Conservation (phyloP, 2,329 filamentous ascomycete species). For the Pseudocercospora ulei region DNA sequence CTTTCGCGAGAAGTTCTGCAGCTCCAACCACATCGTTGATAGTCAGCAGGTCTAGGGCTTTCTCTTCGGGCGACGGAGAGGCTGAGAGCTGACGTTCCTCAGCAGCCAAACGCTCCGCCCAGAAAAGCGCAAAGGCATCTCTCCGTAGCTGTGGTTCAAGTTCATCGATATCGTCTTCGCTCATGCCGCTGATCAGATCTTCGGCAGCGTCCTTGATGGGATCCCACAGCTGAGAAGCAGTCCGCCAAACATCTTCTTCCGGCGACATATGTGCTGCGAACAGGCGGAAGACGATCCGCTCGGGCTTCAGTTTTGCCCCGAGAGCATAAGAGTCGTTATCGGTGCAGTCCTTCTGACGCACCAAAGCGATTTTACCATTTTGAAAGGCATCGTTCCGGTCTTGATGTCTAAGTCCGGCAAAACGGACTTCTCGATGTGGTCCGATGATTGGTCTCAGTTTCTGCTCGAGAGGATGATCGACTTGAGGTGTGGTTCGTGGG, state of each 20-base stretch:
- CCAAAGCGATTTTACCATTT: not conserved
- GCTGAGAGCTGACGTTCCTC: slow-evolving; percentile 44
- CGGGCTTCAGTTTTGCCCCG: slow-evolving; percentile 42
- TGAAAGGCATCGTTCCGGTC: not conserved
- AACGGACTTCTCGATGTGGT: slow-evolving; percentile 54
- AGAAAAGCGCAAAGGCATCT: slow-evolving; percentile 60
- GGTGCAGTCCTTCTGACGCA: slow-evolving; percentile 18
- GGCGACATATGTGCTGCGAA: slow-evolving; percentile 47
- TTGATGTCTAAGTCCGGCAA: slow-evolving; percentile 47
- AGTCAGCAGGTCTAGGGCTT: slow-evolving; percentile 69
- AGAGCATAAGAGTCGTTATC: slow-evolving; percentile 42
- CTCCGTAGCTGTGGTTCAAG: slow-evolving; percentile 40
- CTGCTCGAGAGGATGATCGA: slow-evolving; percentile 45
- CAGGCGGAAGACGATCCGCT: slow-evolving; percentile 42
- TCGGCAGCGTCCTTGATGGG: slow-evolving; percentile 37
- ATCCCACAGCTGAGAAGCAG: slow-evolving; percentile 81
- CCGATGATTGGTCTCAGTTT: slow-evolving; percentile 52
- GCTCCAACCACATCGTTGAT: slow-evolving; percentile 72
- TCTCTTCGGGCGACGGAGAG: slow-evolving; percentile 62
- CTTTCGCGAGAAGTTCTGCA: slow-evolving; percentile 65
- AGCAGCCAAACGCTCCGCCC: slow-evolving; percentile 40
- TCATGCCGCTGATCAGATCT: slow-evolving; percentile 34
- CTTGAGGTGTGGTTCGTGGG: slow-evolving; percentile 37
- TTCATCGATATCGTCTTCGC: slow-evolving; percentile 37
- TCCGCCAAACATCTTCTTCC: slow-evolving; percentile 71